phyloP scores from a whole-genome alignment of 2,329 filamentous ascomycete species.

The Aureobasidium sp. region DNA sequence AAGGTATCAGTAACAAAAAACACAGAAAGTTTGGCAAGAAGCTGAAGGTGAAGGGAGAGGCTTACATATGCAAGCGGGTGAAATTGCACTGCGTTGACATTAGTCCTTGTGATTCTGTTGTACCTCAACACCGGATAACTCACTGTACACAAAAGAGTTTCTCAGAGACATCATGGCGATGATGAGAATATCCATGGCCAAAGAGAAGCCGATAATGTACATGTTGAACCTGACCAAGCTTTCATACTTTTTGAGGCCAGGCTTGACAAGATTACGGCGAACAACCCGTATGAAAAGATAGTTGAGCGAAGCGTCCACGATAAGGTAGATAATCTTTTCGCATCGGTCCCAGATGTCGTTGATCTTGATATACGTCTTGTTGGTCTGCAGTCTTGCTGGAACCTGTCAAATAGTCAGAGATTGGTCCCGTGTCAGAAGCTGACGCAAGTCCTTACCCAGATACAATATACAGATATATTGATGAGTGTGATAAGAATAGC shows the following conservation, averaged over 20 bases:
- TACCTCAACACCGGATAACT: not conserved
- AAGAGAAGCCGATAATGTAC: slow-evolving; percentile 43
- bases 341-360: slow-evolving; percentile 35
- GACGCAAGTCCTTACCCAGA: slow-evolving; percentile 24
- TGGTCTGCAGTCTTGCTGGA: slow-evolving; percentile 32
- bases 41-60: not conserved
- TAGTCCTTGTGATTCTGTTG: not conserved
- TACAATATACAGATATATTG: slow-evolving; percentile 22
- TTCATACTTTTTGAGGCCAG: slow-evolving; percentile 46
- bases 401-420: not conserved
- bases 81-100: slow-evolving; percentile 28
- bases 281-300: slow-evolving; percentile 38
- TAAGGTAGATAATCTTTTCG: slow-evolving; percentile 34
- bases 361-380: slow-evolving; percentile 26
- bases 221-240: slow-evolving; percentile 46
- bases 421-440: not conserved
- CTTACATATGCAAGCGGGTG: slow-evolving; percentile 41
- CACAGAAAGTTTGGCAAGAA: not conserved
- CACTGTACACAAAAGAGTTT: slow-evolving; percentile 38
- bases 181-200: slow-evolving; percentile 44
- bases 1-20: not conserved
- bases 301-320: slow-evolving; percentile 32
- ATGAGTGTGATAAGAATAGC: slow-evolving; percentile 34
- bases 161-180: slow-evolving; percentile 43
- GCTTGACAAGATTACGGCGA: slow-evolving; percentile 41